Conservation (phyloP, 169 alveolate species). For the Pseudocohnilembus persalinus region DNA sequence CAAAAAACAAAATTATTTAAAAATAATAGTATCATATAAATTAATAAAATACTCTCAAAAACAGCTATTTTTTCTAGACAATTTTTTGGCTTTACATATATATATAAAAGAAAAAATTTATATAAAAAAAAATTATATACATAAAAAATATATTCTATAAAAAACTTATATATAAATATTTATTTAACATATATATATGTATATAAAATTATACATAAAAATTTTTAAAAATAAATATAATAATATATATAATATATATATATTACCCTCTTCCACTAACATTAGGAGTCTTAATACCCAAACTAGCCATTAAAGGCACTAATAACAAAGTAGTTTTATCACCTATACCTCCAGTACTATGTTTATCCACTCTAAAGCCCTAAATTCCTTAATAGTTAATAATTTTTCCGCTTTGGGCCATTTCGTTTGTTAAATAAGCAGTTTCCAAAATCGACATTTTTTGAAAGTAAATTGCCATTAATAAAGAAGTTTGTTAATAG, state of each 20-base stretch:
- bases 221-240: too few relatives aligned
- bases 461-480: constrained; percentile 52
- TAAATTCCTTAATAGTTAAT: constrained; percentile 44
- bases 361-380: constrained; percentile 53
- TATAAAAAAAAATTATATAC: too few relatives aligned
- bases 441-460: constrained; percentile 55
- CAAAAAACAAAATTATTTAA: too few relatives aligned
- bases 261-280: constrained; percentile 42
- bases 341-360: constrained; percentile 59
- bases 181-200: too few relatives aligned
- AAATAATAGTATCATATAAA: too few relatives aligned
- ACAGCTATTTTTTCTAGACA: too few relatives aligned
- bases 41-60: neutral
- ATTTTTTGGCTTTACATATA: neutral
- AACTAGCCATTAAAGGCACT: constrained; percentile 47
- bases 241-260: too few relatives aligned
- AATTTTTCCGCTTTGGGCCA: constrained; percentile 50
- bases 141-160: too few relatives aligned
- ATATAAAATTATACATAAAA: too few relatives aligned
- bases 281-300: constrained; percentile 49
- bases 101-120: too few relatives aligned
- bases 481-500: constrained; percentile 45
- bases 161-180: too few relatives aligned
- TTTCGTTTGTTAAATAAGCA: constrained; percentile 47
- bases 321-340: constrained; percentile 50